Evolutionary conservation across 495 filamentous ascomycete genomes (phyloP).

Genomic region (Aspergillus bertholletiae): DNA sequence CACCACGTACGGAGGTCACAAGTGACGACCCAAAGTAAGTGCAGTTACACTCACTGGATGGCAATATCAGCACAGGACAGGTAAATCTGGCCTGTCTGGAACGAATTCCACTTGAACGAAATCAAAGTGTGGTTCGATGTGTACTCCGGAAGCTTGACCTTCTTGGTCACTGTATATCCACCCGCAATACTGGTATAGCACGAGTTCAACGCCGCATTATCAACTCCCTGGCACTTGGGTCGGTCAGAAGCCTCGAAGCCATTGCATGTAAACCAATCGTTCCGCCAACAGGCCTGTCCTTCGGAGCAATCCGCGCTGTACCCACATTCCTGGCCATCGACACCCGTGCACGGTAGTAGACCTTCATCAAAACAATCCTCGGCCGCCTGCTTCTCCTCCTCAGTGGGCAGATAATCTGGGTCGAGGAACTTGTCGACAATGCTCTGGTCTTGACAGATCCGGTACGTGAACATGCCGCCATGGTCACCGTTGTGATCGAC

Average conservation of each 20-base stretch:
- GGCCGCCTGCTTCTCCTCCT: conserved; percentile 51
- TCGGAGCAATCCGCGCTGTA: conserved; percentile 49
- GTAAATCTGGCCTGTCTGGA: conserved; percentile 54
- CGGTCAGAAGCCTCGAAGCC: conserved; percentile 31
- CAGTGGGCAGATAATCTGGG: conserved; percentile 48
- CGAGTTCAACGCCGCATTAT: conserved; percentile 38
- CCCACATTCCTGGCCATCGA: conserved; percentile 47
- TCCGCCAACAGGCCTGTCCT: conserved; percentile 46
- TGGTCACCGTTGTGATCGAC: conserved; percentile 58
- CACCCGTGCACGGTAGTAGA: conserved; percentile 48
- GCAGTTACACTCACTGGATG: conserved; percentile 27
- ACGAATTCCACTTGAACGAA: conserved; percentile 54
- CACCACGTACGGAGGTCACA: too few relatives aligned
- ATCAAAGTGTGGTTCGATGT: conserved; percentile 47
- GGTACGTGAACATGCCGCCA: conserved; percentile 57
- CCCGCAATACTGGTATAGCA: conserved; percentile 52
- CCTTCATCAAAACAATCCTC: conserved; percentile 53
- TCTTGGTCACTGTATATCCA: conserved; percentile 54
- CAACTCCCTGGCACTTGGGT: conserved; percentile 46
- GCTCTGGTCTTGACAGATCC: conserved; percentile 50
- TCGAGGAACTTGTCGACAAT: conserved; percentile 50
- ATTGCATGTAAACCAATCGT: conserved; percentile 59
- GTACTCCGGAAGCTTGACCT: conserved; percentile 47
- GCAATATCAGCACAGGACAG: conserved; percentile 53
- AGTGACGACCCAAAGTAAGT: too few relatives aligned